Conservation (phyloP, 2,329 filamentous ascomycete species). For the Oidium heveae region DNA sequence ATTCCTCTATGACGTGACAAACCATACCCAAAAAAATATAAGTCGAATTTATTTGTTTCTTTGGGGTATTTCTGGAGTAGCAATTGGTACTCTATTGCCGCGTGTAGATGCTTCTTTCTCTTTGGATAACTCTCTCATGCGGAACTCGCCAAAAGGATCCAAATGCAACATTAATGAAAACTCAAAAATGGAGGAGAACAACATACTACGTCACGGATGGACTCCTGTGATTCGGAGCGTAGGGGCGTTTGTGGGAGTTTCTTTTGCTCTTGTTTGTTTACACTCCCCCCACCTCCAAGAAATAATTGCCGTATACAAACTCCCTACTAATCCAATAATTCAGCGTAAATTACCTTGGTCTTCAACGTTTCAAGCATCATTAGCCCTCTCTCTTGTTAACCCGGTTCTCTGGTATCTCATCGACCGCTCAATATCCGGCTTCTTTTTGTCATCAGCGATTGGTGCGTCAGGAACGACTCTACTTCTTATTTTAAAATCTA, state of each 20-base stretch:
- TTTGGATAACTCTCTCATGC: constrained; percentile 6
- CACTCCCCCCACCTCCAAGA: background rate
- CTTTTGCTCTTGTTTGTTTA: constrained; percentile 54
- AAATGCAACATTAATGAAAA: background rate
- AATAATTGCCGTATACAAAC: background rate
- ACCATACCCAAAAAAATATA: constrained; percentile 18
- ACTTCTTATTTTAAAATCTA: constrained; percentile 50
- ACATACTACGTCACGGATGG: constrained; percentile 39
- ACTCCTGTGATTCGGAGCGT: constrained; percentile 43
- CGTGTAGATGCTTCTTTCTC: constrained; percentile 56
- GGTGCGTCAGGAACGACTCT: constrained; percentile 49
- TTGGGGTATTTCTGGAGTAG: constrained; percentile 63
- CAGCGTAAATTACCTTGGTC: constrained; percentile 80
- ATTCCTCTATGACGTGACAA: constrained; percentile 29
- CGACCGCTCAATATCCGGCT: constrained; percentile 66
- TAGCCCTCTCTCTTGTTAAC: constrained; percentile 74
- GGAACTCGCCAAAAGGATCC: background rate
- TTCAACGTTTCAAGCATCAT: constrained; percentile 76
- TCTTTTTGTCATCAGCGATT: constrained; percentile 52
- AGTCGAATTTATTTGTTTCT: constrained; percentile 45
- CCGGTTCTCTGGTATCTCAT: constrained; percentile 91
- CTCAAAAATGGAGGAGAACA: constrained; percentile 8
- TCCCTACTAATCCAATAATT: constrained; percentile 3
- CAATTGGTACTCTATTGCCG: constrained; percentile 55
- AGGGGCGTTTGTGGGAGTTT: constrained; percentile 47